These are phyloP conservation scores for Heliamphora exappendiculata DNA, from an alignment of 148 eudicot species.

Conservation along the genomic window DNA sequence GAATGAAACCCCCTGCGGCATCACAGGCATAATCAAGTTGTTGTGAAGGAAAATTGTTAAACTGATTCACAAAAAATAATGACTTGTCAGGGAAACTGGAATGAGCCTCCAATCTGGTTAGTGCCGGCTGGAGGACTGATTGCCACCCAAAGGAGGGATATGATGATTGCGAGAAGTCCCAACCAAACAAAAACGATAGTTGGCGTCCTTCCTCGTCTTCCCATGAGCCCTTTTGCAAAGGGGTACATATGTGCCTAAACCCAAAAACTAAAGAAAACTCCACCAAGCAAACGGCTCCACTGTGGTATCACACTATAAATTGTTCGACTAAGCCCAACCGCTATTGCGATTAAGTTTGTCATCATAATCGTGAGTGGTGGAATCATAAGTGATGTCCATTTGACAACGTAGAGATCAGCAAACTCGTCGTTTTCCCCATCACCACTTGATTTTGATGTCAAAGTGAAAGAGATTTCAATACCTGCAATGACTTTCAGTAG, in stretches of 20 bases:
- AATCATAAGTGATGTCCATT: slow-evolving; percentile 86
- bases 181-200: slow-evolving; percentile 90
- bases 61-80: neutral
- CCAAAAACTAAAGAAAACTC: slow-evolving; percentile 95
- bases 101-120: slow-evolving; percentile 76
- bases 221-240: slow-evolving; percentile 90
- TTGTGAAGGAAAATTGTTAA: slow-evolving; percentile 1
- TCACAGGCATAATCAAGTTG: slow-evolving; percentile 1
- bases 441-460: slow-evolving; percentile 70
- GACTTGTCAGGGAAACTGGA: slow-evolving; percentile 64
- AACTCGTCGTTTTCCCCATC: slow-evolving; percentile 82
- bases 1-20: neutral
- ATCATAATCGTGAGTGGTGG: slow-evolving; percentile 83
- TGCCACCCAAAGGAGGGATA: slow-evolving; percentile 85
- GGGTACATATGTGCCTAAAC: slow-evolving; percentile 87
- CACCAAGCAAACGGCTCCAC: slow-evolving; percentile 84
- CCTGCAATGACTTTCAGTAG: slow-evolving; percentile 79
- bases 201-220: slow-evolving; percentile 85
- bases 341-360: slow-evolving; percentile 72
- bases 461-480: slow-evolving; percentile 76
- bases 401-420: slow-evolving; percentile 75
- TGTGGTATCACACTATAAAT: slow-evolving; percentile 76
- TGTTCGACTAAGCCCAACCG: slow-evolving; percentile 81
- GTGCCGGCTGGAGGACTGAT: slow-evolving; percentile 67
- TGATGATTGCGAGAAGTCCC: slow-evolving; percentile 80